Conservation (phyloP, 345 rosid genomes). For the Pseudoturritis turrita region DNA sequence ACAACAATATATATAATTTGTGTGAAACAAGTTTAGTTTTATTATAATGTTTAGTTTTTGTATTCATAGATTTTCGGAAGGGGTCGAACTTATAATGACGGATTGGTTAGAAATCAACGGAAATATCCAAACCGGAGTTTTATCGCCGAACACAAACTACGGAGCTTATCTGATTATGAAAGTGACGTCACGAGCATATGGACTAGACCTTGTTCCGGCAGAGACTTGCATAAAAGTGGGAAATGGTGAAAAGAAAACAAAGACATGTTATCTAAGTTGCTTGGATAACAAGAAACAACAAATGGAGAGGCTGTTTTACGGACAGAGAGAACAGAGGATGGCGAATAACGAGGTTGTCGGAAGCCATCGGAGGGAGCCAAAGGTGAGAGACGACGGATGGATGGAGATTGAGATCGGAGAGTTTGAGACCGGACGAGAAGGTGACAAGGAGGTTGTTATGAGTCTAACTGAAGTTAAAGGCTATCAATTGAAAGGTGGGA, state of each 20-base stretch:
- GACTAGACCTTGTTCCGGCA: conserved; percentile 46
- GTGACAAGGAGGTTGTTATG: conserved; percentile 40
- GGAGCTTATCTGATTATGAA: conserved; percentile 47
- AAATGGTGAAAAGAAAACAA: background rate
- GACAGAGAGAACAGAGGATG: conserved; percentile 16
- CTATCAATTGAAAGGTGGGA: conserved; percentile 67
- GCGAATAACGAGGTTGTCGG: background rate
- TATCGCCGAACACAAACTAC: conserved; percentile 48
- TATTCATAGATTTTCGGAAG: conserved; percentile 43
- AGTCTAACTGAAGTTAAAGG: conserved; percentile 69
- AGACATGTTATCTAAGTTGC: conserved; percentile 13
- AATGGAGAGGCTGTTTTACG: conserved; percentile 14
- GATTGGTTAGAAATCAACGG: conserved; percentile 45
- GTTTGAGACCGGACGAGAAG: conserved; percentile 36
- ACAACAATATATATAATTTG: background rate
- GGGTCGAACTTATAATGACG: conserved; percentile 35
- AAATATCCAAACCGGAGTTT: conserved; percentile 24
- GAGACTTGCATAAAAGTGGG: conserved; percentile 38
- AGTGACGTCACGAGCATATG: conserved; percentile 37
- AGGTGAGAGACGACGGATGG: conserved; percentile 58
- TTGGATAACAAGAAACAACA: conserved; percentile 31
- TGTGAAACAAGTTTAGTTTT: background rate
- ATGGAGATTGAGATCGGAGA: conserved; percentile 75
- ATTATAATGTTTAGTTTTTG: background rate
- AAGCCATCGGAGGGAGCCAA: conserved; percentile 16